A percentile compares a stretch with the other conserved stretches of the same genome.
Evolutionary conservation across 768 basidiomycete species (phyloP).

Genomic region (Boletus pseudo-olivaceus): DNA sequence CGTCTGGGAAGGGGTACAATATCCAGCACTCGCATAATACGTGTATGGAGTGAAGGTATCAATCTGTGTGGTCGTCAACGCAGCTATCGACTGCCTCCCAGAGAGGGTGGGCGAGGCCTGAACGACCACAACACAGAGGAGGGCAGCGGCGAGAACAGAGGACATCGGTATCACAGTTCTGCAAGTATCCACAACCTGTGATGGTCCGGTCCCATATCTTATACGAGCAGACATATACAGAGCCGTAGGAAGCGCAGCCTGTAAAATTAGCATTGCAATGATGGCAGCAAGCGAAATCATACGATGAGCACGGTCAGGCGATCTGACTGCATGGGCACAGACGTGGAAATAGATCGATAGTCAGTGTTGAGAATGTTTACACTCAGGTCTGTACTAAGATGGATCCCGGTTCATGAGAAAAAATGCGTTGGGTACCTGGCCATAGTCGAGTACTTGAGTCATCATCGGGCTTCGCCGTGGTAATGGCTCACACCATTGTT

Average conservation of each 20-base stretch:
- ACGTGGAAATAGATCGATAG: background rate
- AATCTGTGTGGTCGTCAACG: slow-evolving; percentile 41
- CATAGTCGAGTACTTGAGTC: background rate
- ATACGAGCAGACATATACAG: slow-evolving; percentile 1
- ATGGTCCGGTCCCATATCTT: background rate
- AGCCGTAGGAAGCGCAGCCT: background rate
- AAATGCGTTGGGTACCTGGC: background rate
- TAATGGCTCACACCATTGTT: background rate
- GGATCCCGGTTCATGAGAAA: background rate
- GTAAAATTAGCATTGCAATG: slow-evolving; percentile 6
- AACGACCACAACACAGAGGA: slow-evolving; percentile 14
- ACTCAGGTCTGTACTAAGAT: background rate
- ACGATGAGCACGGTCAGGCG: slow-evolving; percentile 3
- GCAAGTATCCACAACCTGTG: background rate
- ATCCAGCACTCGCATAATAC: slow-evolving; percentile 48
- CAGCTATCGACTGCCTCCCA: slow-evolving; percentile 37
- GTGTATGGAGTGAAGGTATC: slow-evolving; percentile 45
- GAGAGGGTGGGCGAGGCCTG: slow-evolving; percentile 25
- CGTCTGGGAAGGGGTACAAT: slow-evolving; percentile 43
- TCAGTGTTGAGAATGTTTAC: background rate
- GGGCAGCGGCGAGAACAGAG: slow-evolving; percentile 9
- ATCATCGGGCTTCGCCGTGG: background rate
- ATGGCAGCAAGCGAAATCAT: slow-evolving; percentile 1
- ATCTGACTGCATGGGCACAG: background rate
- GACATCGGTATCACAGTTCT: slow-evolving; percentile 11